These are phyloP conservation scores for Taphrina flavorubra DNA, from an alignment of 1,139 yeast genomes.

Conservation along the genomic window DNA sequence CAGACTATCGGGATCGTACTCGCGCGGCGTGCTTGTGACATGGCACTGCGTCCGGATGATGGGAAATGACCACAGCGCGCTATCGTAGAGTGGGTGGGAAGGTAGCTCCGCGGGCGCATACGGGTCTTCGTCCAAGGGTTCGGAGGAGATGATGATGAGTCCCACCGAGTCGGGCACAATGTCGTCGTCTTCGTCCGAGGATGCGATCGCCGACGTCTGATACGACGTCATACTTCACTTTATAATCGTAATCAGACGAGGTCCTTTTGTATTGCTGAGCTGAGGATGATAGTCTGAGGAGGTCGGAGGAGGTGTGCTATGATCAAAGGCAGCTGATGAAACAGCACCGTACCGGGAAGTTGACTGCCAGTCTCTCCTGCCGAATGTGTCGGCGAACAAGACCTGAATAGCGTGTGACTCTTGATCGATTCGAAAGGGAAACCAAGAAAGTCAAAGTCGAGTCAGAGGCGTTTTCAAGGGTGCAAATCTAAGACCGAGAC, in stretches of 20 bases:
- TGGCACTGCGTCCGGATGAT: slow-evolving; percentile 25
- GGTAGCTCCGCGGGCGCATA: slow-evolving; percentile 1
- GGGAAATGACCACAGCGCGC: slow-evolving; percentile 27
- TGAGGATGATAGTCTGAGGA: too few relatives aligned
- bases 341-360: too few relatives aligned
- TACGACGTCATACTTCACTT: slow-evolving; percentile 44
- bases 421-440: too few relatives aligned
- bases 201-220: slow-evolving; percentile 38
- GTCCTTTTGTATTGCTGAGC: too few relatives aligned
- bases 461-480: neutral
- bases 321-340: too few relatives aligned
- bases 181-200: slow-evolving; percentile 31
- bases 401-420: too few relatives aligned
- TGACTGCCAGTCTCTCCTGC: neutral
- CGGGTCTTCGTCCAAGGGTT: slow-evolving; percentile 23
- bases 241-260: too few relatives aligned
- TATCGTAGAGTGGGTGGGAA: slow-evolving; percentile 19
- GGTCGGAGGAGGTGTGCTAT: too few relatives aligned
- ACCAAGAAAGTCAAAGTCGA: too few relatives aligned
- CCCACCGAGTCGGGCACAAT: slow-evolving; percentile 33
- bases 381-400: neutral
- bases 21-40: slow-evolving; percentile 28
- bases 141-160: slow-evolving; percentile 31
- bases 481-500: neutral
- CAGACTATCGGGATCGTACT: slow-evolving; percentile 34